These are phyloP conservation scores for Xylaria nigripes DNA, from an alignment of 495 filamentous ascomycete species.

Conservation along the genomic window DNA sequence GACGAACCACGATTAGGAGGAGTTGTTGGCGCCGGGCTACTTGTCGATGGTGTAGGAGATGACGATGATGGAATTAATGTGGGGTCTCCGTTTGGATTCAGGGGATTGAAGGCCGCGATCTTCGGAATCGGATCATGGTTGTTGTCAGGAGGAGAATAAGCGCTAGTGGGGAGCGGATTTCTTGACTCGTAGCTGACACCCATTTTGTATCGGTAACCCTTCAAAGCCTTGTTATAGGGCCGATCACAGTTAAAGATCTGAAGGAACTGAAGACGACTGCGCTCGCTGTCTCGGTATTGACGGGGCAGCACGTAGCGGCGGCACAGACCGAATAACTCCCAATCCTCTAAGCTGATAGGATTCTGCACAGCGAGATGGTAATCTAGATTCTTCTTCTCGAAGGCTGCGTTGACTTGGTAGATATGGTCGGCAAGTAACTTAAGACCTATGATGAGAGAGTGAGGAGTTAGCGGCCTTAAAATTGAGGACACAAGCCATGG, in stretches of 20 bases:
- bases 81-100: constrained; percentile 7
- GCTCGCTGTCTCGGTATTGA: constrained; percentile 16
- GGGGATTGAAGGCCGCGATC: constrained; percentile 8
- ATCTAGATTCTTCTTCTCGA: constrained; percentile 7
- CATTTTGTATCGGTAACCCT: constrained; percentile 28
- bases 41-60: constrained; percentile 10
- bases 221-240: constrained; percentile 12
- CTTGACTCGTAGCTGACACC: constrained; percentile 35
- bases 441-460: constrained; percentile 5
- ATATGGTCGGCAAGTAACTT: constrained; percentile 8
- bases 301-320: constrained; percentile 15
- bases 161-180: constrained; percentile 27
- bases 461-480: constrained; percentile 8
- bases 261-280: constrained; percentile 14
- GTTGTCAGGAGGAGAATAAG: constrained; percentile 20
- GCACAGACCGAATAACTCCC: constrained; percentile 4
- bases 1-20: constrained; percentile 4
- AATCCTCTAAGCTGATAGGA: constrained; percentile 1
- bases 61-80: constrained; percentile 13
- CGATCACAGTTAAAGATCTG: constrained; percentile 15
- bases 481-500: neutral
- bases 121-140: constrained; percentile 20
- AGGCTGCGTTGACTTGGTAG: constrained; percentile 6
- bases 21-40: constrained; percentile 6
- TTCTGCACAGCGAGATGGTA: constrained; percentile 3